Conservation (phyloP, 331 rosid species). For the Acacia pycnantha region DNA sequence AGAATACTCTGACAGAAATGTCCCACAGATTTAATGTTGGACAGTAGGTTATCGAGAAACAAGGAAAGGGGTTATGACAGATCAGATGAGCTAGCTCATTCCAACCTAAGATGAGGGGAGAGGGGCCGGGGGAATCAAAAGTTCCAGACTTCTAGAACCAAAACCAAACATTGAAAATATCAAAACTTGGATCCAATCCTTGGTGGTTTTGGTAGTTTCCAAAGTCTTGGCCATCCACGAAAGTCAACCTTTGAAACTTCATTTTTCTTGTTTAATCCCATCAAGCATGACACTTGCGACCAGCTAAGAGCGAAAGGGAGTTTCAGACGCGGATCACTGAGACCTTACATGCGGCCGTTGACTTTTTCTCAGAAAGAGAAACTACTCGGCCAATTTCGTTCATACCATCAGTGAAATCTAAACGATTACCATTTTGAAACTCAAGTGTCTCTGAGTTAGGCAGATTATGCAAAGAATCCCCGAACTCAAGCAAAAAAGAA, state of each 20-base stretch:
- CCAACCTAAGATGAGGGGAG: too few species aligned
- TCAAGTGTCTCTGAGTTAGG: background rate
- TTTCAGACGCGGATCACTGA: background rate
- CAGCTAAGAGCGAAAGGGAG: background rate
- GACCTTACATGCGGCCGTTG: slow-evolving; percentile 17
- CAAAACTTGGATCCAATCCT: background rate
- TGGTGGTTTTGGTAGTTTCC: background rate
- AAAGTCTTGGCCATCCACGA: background rate
- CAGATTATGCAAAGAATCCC: background rate
- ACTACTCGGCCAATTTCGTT: background rate
- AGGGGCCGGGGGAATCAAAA: background rate
- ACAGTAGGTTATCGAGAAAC: background rate
- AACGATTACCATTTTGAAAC: background rate
- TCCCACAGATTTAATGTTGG: background rate
- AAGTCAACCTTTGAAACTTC: slow-evolving; percentile 26
- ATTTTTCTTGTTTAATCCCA: background rate
- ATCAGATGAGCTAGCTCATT: background rate
- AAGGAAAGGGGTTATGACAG: background rate
- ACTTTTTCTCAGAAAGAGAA: slow-evolving; percentile 3
- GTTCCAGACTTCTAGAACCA: background rate
- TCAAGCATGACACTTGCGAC: background rate
- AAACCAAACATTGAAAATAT: background rate
- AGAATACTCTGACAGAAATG: background rate
- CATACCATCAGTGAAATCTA: background rate
- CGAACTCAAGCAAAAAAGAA: background rate